Conservation (phyloP, 2,329 filamentous ascomycete genomes). For the Aspergillus felis region DNA sequence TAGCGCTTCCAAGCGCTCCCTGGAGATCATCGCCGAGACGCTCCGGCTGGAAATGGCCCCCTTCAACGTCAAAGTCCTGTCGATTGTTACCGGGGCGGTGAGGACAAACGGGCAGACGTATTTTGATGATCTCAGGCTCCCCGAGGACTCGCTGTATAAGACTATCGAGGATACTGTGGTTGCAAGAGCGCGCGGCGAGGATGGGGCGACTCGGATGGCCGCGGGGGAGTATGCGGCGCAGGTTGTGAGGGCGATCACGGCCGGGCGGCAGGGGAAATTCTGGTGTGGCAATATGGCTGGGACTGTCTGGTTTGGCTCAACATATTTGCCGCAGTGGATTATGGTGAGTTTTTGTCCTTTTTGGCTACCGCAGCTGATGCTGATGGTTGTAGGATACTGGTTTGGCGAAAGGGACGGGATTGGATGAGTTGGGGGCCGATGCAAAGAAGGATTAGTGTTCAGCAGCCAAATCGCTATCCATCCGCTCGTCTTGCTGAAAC, state of each 20-base stretch:
- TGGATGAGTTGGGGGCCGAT: too few species aligned
- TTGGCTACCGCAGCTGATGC: too few species aligned
- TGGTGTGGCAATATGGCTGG: constrained; percentile 9
- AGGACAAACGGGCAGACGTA: constrained; percentile 12
- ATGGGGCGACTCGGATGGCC: constrained; percentile 7
- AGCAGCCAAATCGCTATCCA: background rate
- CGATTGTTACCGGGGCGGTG: constrained; percentile 18
- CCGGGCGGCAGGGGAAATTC: constrained; percentile 8
- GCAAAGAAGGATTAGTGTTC: background rate
- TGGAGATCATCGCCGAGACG: constrained; percentile 19
- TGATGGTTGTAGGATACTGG: too few species aligned
- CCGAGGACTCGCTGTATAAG: constrained; percentile 16
- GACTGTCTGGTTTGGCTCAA: background rate
- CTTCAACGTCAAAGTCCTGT: constrained; percentile 15
- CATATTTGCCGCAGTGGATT: background rate
- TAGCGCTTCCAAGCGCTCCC: constrained; percentile 19
- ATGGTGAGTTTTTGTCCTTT: background rate
- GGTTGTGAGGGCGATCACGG: constrained; percentile 7
- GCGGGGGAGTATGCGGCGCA: constrained; percentile 7
- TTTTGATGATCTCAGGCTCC: constrained; percentile 15
- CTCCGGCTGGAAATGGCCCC: constrained; percentile 22
- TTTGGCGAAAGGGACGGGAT: too few species aligned
- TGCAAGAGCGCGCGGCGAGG: constrained; percentile 5
- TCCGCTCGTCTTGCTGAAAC: background rate
- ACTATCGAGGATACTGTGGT: constrained; percentile 13